Conservation (phyloP, 331 rosid genomes). For the Malus hybrid region DNA sequence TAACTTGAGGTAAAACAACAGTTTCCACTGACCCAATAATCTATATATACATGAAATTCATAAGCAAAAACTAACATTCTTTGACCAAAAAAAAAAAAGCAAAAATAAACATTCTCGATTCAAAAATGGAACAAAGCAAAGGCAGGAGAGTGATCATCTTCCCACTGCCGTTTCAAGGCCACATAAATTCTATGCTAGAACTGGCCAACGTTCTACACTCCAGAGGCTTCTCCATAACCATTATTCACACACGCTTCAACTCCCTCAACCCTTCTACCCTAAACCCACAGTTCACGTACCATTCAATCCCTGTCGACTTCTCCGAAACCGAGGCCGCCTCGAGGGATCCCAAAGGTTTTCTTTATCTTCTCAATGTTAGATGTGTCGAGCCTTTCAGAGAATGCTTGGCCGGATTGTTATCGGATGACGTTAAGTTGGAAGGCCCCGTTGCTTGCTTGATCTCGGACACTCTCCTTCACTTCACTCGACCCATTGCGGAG, state of each 20-base stretch:
- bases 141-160: slow-evolving; percentile 17
- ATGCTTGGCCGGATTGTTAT: neutral
- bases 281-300: slow-evolving; percentile 20
- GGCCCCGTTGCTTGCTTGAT: neutral
- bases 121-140: slow-evolving; percentile 1
- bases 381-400: slow-evolving; percentile 20
- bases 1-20: too few species aligned
- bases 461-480: neutral
- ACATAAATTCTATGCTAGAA: slow-evolving; percentile 20
- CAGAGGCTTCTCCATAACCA: slow-evolving; percentile 21
- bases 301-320: neutral
- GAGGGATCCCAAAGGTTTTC: neutral
- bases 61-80: too few species aligned
- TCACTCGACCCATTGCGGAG: slow-evolving; percentile 22
- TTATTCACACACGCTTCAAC: slow-evolving; percentile 18
- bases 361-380: slow-evolving; percentile 12
- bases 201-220: slow-evolving; percentile 17
- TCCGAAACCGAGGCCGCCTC: neutral
- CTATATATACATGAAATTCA: too few species aligned
- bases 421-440: too few species aligned
- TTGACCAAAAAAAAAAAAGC: neutral
- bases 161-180: slow-evolving; percentile 24
- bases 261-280: slow-evolving; percentile 17
- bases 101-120: neutral
- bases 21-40: too few species aligned